Base-by-base conservation (phyloP, 305 asterid genomes). In the Stenogyne calaminthoides region DNA sequence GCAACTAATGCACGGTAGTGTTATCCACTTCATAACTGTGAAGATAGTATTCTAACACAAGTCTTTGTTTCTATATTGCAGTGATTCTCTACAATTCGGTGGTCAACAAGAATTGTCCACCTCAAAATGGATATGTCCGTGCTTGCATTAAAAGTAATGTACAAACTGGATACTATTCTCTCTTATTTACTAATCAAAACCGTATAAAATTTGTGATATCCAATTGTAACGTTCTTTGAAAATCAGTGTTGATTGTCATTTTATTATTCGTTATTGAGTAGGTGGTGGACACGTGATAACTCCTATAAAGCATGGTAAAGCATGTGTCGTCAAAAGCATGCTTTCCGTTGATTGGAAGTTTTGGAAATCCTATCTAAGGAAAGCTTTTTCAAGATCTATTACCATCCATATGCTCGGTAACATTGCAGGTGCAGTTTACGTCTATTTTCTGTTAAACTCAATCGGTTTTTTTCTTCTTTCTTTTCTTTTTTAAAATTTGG, bases 141-240 rank as follows among this genome's bases (percentile, higher is more conserved):
- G 94, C 96, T 74, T 82, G 83, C 75, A 83, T 93, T 86, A 91
- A 91, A 93, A 87, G 98, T 93, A 93, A 89, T 86, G 85, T 84
- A 27, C 61, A 68, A 70, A 61, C 55, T 11, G 29, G 82, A 87
- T 78, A 78, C 67, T 49, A 11, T 42, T 27, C 63, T 29, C 5
- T 32, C 19, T 46, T 46, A 46, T 46, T 46, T 46, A 46, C 6
- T 11, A 44, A 44, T 44, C 7, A n/a, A 3, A 44, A 44, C 16
- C 4, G 51, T n/a, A n/a, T n/a, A n/a, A n/a, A n/a, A n/a, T 46
- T 46, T 46, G 54, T 46, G 18, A 46, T 42, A 42, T 9, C 5
- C 4, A 3, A 10, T 42, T 42, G 47, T 42, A 16, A 39, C 12
- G 27, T 27, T 67, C 51, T 22, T 36, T 39, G 36, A 46, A 57